Evolutionary conservation across 495 filamentous ascomycete genomes (phyloP).

Genomic region (Patellaria atrata): DNA sequence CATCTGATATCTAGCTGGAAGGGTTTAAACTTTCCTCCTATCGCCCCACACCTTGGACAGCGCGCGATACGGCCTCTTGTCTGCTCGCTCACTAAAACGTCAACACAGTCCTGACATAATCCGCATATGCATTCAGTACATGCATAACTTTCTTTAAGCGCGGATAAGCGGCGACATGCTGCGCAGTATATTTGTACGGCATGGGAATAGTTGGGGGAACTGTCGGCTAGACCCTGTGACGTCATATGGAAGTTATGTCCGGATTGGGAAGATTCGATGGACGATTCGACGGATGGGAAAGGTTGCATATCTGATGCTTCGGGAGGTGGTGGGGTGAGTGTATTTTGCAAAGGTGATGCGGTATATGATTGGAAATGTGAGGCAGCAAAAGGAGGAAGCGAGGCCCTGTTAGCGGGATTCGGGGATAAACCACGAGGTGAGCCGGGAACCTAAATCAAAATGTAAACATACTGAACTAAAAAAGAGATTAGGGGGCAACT

Average conservation of each 20-base stretch:
- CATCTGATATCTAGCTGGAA: conserved; percentile 52
- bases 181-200: conserved; percentile 81
- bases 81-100: conserved; percentile 50
- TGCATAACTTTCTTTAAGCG: conserved; percentile 68
- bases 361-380: conserved; percentile 58
- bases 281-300: conserved; percentile 73
- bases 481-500: too few relatives aligned
- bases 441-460: conserved; percentile 37
- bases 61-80: conserved; percentile 36
- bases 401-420: conserved; percentile 55
- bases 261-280: conserved; percentile 40
- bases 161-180: conserved; percentile 56
- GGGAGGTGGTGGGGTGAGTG: conserved; percentile 61
- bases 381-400: conserved; percentile 55
- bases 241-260: conserved; percentile 54
- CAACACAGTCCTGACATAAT: conserved; percentile 72
- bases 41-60: conserved; percentile 50
- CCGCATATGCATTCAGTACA: conserved; percentile 93
- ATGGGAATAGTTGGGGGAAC: conserved; percentile 38
- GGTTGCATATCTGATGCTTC: conserved; percentile 47
- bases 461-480: neutral
- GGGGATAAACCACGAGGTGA: conserved; percentile 47
- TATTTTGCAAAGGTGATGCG: conserved; percentile 73
- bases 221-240: conserved; percentile 33
- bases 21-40: conserved; percentile 53